A percentile compares a stretch with the other conserved stretches of the same genome.
Evolutionary conservation across 352 stramenopile species (phyloP).

Genomic region (Globisporangium paroecandrum): DNA sequence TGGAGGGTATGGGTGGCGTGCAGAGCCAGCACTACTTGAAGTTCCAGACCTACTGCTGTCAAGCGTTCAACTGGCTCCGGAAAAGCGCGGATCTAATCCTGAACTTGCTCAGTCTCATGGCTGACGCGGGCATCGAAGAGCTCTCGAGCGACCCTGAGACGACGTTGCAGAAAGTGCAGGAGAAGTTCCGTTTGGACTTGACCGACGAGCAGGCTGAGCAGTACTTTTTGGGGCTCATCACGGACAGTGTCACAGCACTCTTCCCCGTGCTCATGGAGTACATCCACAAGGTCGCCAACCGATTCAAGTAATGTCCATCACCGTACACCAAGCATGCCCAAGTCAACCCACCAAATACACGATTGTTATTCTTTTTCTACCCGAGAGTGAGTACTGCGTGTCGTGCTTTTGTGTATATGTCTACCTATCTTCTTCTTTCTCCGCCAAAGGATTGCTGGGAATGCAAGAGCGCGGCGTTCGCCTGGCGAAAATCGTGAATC

Average conservation of each 20-base stretch:
- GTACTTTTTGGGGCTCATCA: constrained; percentile 96
- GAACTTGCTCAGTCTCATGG: constrained; percentile 98
- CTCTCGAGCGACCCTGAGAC: constrained; percentile 82
- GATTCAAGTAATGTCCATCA: constrained; percentile 38
- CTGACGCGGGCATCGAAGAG: constrained; percentile 97
- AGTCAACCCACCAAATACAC: not conserved
- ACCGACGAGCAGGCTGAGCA: constrained; percentile 97
- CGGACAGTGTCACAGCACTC: constrained; percentile 93
- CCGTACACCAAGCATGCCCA: not conserved
- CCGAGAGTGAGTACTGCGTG: not conserved
- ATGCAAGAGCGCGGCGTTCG: constrained; percentile 36
- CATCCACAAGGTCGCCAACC: constrained; percentile 82
- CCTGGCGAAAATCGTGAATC: constrained; percentile 45
- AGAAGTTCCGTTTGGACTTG: constrained; percentile 96
- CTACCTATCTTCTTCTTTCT: not conserved
- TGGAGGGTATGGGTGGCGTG: constrained; percentile 94
- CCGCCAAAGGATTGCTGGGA: constrained; percentile 31
- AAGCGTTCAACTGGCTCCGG: constrained; percentile 93
- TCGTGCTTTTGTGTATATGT: not conserved
- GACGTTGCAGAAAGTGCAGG: constrained; percentile 89
- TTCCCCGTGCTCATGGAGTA: constrained; percentile 85
- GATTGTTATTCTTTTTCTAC: constrained; percentile 11
- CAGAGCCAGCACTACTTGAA: constrained; percentile 90
- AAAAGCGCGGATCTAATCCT: constrained; percentile 98
- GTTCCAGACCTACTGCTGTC: constrained; percentile 93